A percentile compares a stretch with the other conserved stretches of the same genome.
These are phyloP conservation scores for Botrytis byssoidea DNA, from an alignment of 2,329 filamentous ascomycete genomes.

Conservation along the genomic window DNA sequence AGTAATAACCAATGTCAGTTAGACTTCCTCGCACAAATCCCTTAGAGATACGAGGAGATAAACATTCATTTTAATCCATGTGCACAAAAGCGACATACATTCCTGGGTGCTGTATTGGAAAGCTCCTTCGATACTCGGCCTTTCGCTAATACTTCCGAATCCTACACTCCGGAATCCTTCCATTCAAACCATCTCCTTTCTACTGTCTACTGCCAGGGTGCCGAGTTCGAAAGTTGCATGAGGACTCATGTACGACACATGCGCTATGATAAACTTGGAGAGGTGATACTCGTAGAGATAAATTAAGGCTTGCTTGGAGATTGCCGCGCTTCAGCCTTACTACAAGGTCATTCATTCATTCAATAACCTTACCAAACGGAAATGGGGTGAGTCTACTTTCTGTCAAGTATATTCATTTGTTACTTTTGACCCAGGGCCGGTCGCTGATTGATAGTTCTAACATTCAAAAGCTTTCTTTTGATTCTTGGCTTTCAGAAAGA, in stretches of 20 bases:
- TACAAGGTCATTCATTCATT: neutral
- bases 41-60: neutral
- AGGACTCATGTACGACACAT: neutral
- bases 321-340: constrained; percentile 20
- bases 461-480: neutral
- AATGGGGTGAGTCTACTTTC: neutral
- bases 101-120: neutral
- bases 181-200: neutral
- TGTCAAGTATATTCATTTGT: neutral
- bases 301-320: constrained; percentile 6
- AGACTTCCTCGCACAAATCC: neutral
- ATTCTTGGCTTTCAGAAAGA: neutral
- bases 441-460: neutral
- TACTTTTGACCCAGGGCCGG: neutral
- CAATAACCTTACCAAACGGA: neutral
- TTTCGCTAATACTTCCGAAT: neutral
- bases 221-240: constrained; percentile 10
- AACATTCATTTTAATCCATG: neutral
- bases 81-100: neutral
- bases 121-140: neutral
- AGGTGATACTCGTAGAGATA: neutral
- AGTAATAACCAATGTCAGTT: too few species aligned
- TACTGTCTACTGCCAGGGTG: neutral
- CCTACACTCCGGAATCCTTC: constrained; percentile 2
- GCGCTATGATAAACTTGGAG: neutral